A percentile compares a stretch with the other conserved stretches of the same genome.
These are phyloP conservation scores for Boletus mariae DNA, from an alignment of 1,284 basidiomycete species.

Conservation along the genomic window DNA sequence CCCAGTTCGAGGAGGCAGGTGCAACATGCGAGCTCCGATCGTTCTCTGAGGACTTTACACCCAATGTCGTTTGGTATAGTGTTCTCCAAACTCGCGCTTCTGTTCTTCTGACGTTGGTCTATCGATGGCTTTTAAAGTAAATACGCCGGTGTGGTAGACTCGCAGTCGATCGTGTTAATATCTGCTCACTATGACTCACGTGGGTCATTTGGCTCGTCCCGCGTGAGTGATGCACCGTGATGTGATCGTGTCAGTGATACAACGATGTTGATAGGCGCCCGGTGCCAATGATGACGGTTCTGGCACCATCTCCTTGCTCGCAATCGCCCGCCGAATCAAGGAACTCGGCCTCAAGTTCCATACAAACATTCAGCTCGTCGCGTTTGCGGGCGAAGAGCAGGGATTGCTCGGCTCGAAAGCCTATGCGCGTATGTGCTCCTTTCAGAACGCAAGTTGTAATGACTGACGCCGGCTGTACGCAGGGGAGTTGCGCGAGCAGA, in stretches of 20 bases:
- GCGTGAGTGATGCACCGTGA: conserved; percentile 16
- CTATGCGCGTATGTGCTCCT: conserved; percentile 54
- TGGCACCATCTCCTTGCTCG: conserved; percentile 71
- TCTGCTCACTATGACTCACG: conserved; percentile 85
- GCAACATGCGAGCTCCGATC: conserved; percentile 63
- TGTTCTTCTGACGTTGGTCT: background rate
- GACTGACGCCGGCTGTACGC: background rate
- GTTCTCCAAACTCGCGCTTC: background rate
- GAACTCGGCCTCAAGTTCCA: conserved; percentile 59
- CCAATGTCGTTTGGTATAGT: conserved; percentile 77
- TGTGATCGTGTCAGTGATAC: background rate
- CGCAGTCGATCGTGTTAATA: conserved; percentile 62
- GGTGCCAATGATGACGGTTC: conserved; percentile 79
- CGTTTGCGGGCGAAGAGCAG: conserved; percentile 74
- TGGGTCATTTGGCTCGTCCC: conserved; percentile 69
- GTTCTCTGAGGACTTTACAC: conserved; percentile 72
- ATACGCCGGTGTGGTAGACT: conserved; percentile 43
- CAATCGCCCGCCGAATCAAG: conserved; percentile 69
- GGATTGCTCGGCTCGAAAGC: conserved; percentile 62
- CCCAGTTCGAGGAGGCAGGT: conserved; percentile 66
- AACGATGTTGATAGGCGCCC: conserved; percentile 24
- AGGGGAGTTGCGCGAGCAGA: conserved; percentile 53
- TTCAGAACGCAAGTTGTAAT: background rate
- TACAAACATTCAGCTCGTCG: conserved; percentile 64
- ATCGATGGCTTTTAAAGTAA: conserved; percentile 37